Evolutionary conservation across 2,329 filamentous ascomycete species (phyloP), one percentile per base, ranked within the genome.

Genomic region (Talaromyces sp.): DNA sequence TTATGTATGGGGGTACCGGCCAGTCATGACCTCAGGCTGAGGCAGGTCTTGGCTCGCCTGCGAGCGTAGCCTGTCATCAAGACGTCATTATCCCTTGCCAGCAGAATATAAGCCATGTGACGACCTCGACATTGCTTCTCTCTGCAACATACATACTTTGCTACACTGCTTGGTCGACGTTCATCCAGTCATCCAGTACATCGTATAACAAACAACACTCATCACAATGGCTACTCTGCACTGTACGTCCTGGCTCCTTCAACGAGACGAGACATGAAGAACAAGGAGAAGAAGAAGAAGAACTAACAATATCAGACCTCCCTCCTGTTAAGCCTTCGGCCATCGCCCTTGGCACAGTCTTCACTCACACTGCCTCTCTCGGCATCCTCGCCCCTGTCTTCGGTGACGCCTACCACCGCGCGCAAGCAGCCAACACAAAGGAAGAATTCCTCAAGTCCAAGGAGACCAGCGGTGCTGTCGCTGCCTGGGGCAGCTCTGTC

Each of bases 391-490:
- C 88, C 67, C 94, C 94, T 69, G 83, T 98, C 80, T 97, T 98
- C 79, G 94, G 95, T 77, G 90, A 96, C 76, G 94, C 92, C 76
- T 97, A 97, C 87, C 89, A 93, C 82, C 91, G 92, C 73, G 93
- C 94, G 72, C 93, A 96, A 86, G 83, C 87, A 68, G 88, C 94
- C 79, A 94, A 96, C 88, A 91, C 90, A 76, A 96, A 95, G 84
- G 93, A 98, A 83, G 94, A 98, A 83, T 98, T 97, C 83, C 82
- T 96, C 81, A 90, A 90, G 80, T 96, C 92, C 72, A 94, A 93
- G 86, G 94, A 98, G 84, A 91, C 94, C 70, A 88, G 90, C 68
- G 90, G 91, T 67, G 93, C 93, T 70, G 93, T 91, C 69, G 87
- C 93, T 67, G 91, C 93, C 71, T 97, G 91, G 90, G 92, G 93